Percentiles rank a stretch among this genome's conserved stretches.
These are phyloP conservation scores for Trametopsis cervina DNA, from an alignment of 768 basidiomycete species.

Conservation along the genomic window DNA sequence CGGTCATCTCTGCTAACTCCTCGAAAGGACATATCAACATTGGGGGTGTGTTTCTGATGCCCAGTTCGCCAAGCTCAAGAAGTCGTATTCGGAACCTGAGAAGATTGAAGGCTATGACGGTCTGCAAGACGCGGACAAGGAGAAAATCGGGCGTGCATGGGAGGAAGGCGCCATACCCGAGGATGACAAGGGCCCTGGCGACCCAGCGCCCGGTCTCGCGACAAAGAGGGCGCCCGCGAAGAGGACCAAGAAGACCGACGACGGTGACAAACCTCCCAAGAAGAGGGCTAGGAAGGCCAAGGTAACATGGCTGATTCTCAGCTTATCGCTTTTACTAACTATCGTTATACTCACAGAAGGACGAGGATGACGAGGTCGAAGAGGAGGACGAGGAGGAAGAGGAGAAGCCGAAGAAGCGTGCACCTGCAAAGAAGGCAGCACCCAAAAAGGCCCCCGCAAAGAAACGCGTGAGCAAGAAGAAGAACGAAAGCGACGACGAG, in stretches of 20 bases:
- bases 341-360: constrained; percentile 10
- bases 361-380: constrained; percentile 26
- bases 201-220: constrained; percentile 21
- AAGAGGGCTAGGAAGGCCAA: constrained; percentile 25
- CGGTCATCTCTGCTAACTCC: neutral
- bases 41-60: constrained; percentile 35
- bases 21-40: constrained; percentile 32
- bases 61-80: constrained; percentile 32
- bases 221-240: constrained; percentile 21
- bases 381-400: constrained; percentile 36
- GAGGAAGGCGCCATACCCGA: constrained; percentile 34
- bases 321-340: neutral
- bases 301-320: constrained; percentile 11
- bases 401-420: constrained; percentile 47
- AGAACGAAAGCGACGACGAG: constrained; percentile 32
- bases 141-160: constrained; percentile 35
- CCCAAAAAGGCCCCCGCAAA: constrained; percentile 38
- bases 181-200: constrained; percentile 25
- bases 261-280: constrained; percentile 21
- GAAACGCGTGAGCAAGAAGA: constrained; percentile 30
- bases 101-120: constrained; percentile 40
- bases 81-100: constrained; percentile 26
- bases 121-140: constrained; percentile 32
- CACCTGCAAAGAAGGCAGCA: constrained; percentile 28
- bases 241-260: constrained; percentile 24